Base-by-base conservation (phyloP, 805 yeast genomes). In the Candida silvicultrix region DNA sequence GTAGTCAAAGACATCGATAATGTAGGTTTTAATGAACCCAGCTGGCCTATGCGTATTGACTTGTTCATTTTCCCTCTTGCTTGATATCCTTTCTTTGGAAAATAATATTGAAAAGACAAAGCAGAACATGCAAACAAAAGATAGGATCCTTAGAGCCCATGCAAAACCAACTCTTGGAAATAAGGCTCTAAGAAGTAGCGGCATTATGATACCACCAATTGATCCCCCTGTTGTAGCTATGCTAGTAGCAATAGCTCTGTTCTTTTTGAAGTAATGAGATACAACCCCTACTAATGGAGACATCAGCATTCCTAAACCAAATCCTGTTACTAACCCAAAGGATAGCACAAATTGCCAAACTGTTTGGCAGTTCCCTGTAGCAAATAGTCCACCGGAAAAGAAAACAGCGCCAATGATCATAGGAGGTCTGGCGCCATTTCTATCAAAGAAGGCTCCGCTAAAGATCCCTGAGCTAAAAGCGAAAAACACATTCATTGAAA, bases 271-370 rank as follows among this genome's bases (percentile, higher is more conserved):
- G 77, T 85, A 83, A 51, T 83, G 89, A 25, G 81, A 75, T 10
- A 82, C 69, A 14, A 77, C 78, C 14, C 85, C 77, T 8, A 83
- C 63, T 32, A 77, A 60, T 1, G 88, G 87, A 20, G 80, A 71
- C 59, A 78, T 66, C 25, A 80, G 64, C 19, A 80, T 59, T 2
- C 83, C 83, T 43, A 73, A 70, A 0, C 85, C 87, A 15, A 78
- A 48, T 3, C 88, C 89, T 23, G 73, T 60, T 19, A 73, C 58
- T 0, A 83, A 48, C 4, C 81, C 74, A 54, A 80, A 80, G 32
- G 83, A 66, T 21, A 82, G 56, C 22, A 83, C 69, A 52, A 83
- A 83, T 43, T 83, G 87, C 70, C 77, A 80, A 15, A 78, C 63
- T 34, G 70, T 54, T 0, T 69, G 67, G 48, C 81, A 69, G 42